Evolutionary conservation across 1,139 yeast genomes (phyloP), one percentile per base, ranked within the genome.

Genomic region (Zygosaccharomyces sapae): DNA sequence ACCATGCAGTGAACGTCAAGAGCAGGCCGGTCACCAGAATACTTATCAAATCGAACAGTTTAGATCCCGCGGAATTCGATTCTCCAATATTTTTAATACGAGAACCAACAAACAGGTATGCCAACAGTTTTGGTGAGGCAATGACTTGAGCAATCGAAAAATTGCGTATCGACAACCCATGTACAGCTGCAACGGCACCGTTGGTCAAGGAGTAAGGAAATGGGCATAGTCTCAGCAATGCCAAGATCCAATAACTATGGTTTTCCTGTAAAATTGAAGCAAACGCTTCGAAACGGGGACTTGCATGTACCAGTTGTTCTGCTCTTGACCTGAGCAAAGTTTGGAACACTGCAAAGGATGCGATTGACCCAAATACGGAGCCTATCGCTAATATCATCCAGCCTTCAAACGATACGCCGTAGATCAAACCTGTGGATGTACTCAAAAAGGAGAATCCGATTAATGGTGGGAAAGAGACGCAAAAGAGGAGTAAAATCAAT

Each of bases 191-290:
- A 55, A 92, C 73, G 0, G 95, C 97, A 3, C 97, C 97, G 61
- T 92, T 92, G 0, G 95, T 84, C 38, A 90, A 70, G 3, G 96
- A 87, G 63, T 90, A 92, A 0, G 98, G 97, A 58, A 90, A 76
- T 0, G 98, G 98, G 57, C 97, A 88, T 49, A 90, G 68, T 47
- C 97, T 73, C 38, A 92, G 76, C 63, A 90, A 73, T 47, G 83
- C 76, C 46, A 92, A 68, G 37, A 92, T 67, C 52, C 80, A 65
- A 50, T 89, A 75, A 49, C 87, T 82, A 52, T 82, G 85, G 44
- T 76, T 73, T 47, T 81, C 82, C 55, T 82, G 86, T 52, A 92
- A 68, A 5, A 89, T 85, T 49, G 82, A 81, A 0, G 89, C 76
- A 55, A 92, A 77, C 1, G 96, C 90, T 54, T 82, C 77, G 55